phyloP scores from a whole-genome alignment of 2,329 filamentous ascomycete species.

The Knufia petricola region DNA sequence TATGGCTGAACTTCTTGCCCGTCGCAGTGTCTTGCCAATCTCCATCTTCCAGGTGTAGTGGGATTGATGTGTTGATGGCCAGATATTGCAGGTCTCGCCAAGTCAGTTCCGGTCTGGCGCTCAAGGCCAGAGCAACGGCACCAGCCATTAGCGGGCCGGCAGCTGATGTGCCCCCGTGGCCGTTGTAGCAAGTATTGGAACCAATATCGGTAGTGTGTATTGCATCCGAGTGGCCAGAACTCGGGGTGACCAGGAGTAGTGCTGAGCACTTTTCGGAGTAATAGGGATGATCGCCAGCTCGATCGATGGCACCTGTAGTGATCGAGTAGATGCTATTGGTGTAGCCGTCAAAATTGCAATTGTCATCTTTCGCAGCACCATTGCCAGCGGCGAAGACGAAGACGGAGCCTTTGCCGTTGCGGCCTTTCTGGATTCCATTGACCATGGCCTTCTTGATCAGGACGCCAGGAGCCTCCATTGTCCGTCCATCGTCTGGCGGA shows the following conservation, averaged over 20 bases:
- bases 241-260: conserved; percentile 91
- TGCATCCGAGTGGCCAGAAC: conserved; percentile 75
- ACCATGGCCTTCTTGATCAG: conserved; percentile 85
- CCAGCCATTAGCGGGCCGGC: conserved; percentile 88
- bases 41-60: conserved; percentile 60
- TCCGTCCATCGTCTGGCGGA: conserved; percentile 80
- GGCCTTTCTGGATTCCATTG: conserved; percentile 81
- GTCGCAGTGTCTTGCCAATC: conserved; percentile 76
- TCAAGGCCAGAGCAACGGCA: conserved; percentile 78
- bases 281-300: conserved; percentile 78
- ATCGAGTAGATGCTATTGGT: conserved; percentile 99
- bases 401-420: conserved; percentile 73
- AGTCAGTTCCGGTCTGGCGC: conserved; percentile 72
- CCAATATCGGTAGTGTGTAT: conserved; percentile 98
- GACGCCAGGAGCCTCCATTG: conserved; percentile 88
- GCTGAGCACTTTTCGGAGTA: conserved; percentile 97
- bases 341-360: conserved; percentile 99
- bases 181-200: conserved; percentile 62
- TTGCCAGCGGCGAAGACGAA: conserved; percentile 97
- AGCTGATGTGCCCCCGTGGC: conserved; percentile 91
- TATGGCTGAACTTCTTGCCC: conserved; percentile 84
- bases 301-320: conserved; percentile 85
- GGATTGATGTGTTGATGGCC: conserved; percentile 72
- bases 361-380: conserved; percentile 75
- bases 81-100: conserved; percentile 96